These are phyloP conservation scores for Acanthamoeba castellanii DNA, from an alignment of 208 protist genomes.

Conservation along the genomic window DNA sequence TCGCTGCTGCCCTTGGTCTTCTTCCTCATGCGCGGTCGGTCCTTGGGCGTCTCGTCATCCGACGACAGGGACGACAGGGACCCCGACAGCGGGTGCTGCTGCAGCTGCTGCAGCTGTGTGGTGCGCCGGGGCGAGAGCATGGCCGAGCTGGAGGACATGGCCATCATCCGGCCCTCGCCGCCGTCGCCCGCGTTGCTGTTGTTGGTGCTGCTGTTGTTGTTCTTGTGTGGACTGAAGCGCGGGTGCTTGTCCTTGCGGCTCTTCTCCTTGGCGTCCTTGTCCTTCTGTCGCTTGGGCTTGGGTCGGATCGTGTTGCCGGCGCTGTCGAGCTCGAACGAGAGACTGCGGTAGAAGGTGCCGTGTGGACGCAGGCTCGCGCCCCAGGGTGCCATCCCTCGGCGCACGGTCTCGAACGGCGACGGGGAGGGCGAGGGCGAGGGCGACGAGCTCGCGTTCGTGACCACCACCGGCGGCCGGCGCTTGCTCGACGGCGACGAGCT, in stretches of 20 bases:
- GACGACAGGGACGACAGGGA: neutral
- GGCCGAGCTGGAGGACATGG: neutral
- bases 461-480: neutral
- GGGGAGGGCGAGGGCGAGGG: neutral
- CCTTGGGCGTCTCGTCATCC: neutral
- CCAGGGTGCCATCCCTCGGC: neutral
- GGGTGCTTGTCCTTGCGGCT: neutral
- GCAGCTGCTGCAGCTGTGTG: neutral
- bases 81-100: neutral
- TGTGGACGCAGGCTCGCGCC: neutral
- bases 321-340: constrained; percentile 59
- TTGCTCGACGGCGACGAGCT: constrained; percentile 12
- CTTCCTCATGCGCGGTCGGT: neutral
- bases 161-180: neutral
- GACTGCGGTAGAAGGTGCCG: constrained; percentile 54
- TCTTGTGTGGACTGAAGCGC: neutral
- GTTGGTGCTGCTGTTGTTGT: neutral
- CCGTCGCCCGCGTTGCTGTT: neutral
- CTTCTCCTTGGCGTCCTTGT: constrained; percentile 18
- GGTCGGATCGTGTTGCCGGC: constrained; percentile 51
- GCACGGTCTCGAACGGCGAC: constrained; percentile 13
- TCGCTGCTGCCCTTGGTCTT: neutral
- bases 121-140: neutral
- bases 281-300: constrained; percentile 40
- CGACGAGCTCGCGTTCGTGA: neutral